phyloP scores from a whole-genome alignment of 495 filamentous ascomycete genomes.

The Penicillium tannophilum region DNA sequence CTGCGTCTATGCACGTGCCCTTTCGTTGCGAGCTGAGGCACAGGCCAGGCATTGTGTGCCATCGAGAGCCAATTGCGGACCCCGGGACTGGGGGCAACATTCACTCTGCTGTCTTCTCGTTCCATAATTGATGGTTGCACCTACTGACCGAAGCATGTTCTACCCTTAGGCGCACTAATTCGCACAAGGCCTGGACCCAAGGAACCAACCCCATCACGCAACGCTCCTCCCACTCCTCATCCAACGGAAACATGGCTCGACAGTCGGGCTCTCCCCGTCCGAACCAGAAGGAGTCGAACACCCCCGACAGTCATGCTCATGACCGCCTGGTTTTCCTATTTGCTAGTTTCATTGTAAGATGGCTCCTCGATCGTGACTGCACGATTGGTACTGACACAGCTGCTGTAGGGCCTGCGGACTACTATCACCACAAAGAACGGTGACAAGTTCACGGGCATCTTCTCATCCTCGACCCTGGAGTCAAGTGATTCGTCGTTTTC shows the following conservation, averaged over 20 bases:
- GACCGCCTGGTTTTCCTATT: conserved; percentile 66
- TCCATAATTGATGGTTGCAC: conserved; percentile 17
- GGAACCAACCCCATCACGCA: conserved; percentile 69
- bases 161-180: conserved; percentile 48
- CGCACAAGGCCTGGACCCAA: conserved; percentile 64
- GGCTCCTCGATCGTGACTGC: background rate
- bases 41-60: conserved; percentile 22
- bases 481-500: conserved; percentile 62
- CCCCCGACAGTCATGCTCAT: conserved; percentile 63
- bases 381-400: conserved; percentile 14
- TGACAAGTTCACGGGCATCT: conserved; percentile 74
- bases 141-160: conserved; percentile 27
- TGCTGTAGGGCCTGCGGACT: conserved; percentile 63
- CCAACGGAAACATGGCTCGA: conserved; percentile 55
- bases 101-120: background rate
- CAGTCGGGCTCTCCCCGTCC: conserved; percentile 45
- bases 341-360: conserved; percentile 63
- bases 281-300: conserved; percentile 53
- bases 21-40: conserved; percentile 17
- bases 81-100: conserved; percentile 12
- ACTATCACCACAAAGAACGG: conserved; percentile 69
- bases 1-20: conserved; percentile 21
- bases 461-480: conserved; percentile 61
- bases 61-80: conserved; percentile 22
- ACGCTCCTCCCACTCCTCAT: conserved; percentile 49